Conservation (phyloP, 805 yeast species). For the Maudiozyma bulderi region DNA sequence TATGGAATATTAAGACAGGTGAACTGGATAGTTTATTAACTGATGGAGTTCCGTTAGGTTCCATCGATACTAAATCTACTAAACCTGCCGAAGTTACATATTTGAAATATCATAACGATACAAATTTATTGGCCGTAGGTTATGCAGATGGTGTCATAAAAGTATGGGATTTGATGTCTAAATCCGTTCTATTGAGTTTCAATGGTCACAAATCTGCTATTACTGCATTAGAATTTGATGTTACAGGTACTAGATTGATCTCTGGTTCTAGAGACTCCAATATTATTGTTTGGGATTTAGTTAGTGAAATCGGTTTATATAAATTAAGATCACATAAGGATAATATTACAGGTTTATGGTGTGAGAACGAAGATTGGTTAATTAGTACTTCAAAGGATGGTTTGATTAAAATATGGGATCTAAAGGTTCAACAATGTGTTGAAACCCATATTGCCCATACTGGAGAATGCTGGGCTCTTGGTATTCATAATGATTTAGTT, state of each 20-base stretch:
- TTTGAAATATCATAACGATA: constrained; percentile 48
- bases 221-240: constrained; percentile 61
- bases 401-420: constrained; percentile 84
- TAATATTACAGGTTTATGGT: constrained; percentile 68
- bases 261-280: constrained; percentile 83
- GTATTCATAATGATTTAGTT: constrained; percentile 37
- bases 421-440: constrained; percentile 77
- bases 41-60: constrained; percentile 65
- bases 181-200: constrained; percentile 67
- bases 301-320: constrained; percentile 81
- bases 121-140: constrained; percentile 78
- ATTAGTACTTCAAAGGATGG: constrained; percentile 83
- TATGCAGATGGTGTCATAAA: constrained; percentile 82
- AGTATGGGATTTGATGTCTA: constrained; percentile 82
- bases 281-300: constrained; percentile 89
- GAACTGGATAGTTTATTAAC: constrained; percentile 44
- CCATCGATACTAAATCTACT: constrained; percentile 53
- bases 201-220: constrained; percentile 86
- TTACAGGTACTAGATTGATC: constrained; percentile 71
- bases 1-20: constrained; percentile 92
- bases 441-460: constrained; percentile 93
- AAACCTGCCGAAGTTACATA: constrained; percentile 54
- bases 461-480: constrained; percentile 88
- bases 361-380: constrained; percentile 52
- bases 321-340: constrained; percentile 85